Conservation (phyloP, 2,329 filamentous ascomycete species). For the Ascomycota sp. region DNA sequence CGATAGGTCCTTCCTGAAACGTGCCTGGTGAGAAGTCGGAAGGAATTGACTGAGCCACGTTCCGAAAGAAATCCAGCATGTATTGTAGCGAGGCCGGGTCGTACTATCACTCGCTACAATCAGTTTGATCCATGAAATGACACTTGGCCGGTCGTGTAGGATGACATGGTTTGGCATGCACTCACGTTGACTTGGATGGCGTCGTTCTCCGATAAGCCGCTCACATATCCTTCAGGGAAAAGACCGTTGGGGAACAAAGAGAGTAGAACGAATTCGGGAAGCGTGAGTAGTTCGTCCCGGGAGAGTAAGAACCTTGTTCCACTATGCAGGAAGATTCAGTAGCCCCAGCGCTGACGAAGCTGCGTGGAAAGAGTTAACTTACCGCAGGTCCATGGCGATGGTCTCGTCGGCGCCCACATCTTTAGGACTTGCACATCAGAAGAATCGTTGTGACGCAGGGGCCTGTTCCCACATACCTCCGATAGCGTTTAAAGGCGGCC, state of each 20-base stretch:
- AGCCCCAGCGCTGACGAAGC: not conserved
- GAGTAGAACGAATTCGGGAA: constrained; percentile 89
- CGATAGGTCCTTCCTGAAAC: constrained; percentile 44
- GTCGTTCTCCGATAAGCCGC: constrained; percentile 75
- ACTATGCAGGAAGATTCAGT: constrained; percentile 26
- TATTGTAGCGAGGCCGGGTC: constrained; percentile 90
- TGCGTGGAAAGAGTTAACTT: constrained; percentile 11
- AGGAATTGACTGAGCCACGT: constrained; percentile 88
- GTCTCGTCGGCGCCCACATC: constrained; percentile 79
- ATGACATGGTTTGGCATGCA: constrained; percentile 6
- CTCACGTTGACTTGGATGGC: constrained; percentile 93
- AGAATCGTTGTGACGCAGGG: not conserved
- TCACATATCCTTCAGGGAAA: constrained; percentile 89
- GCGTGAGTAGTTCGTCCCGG: constrained; percentile 77
- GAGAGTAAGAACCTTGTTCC: constrained; percentile 86
- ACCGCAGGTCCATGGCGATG: constrained; percentile 86
- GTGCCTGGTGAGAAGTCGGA: constrained; percentile 44
- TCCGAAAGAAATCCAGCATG: constrained; percentile 96
- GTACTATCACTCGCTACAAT: constrained; percentile 37
- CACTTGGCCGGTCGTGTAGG: too few relatives aligned
- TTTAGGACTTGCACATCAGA: constrained; percentile 9
- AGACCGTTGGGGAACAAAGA: constrained; percentile 98
- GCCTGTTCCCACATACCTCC: constrained; percentile 36
- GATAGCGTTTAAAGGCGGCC: constrained; percentile 68
- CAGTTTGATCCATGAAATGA: not conserved